Evolutionary conservation across 116 monocot species (phyloP), one percentile per base, ranked within the genome.

Genomic region (Papilionanthe hybrid): DNA sequence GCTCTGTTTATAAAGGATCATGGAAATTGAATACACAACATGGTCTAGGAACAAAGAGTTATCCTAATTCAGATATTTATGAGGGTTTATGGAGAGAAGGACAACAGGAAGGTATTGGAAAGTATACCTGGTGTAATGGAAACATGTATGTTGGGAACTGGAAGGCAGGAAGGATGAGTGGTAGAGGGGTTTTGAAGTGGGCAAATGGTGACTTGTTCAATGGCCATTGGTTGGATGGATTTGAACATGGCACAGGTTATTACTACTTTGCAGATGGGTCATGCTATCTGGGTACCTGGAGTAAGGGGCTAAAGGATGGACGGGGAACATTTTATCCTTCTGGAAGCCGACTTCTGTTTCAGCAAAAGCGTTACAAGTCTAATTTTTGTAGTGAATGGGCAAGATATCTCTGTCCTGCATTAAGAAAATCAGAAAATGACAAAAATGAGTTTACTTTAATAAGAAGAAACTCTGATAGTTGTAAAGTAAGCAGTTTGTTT

Each of bases 71-170:
- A 41, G 91, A 94, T 82, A 43, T 75, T 83, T 97, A 92, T 55
- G 94, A 97, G 55, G 97, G 97, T 30, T 79, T 80, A 55, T 97
- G 97, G 94, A 89, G 57, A 55, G 94, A 97, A 89, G 97, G 97
- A 45, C 11, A 88, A 65, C 92, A 84, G 79, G 92, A 97, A 87
- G 97, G 94, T 43, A 75, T 84, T 45, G 97, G 97, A 28, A 90
- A 78, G 41, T 94, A 91, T 48, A 84, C 75, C 55, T 97, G 97
- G 97, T 84, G 60, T 60, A 87, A 87, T 79, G 94, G 94, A 55
- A 88, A 87, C 72, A 88, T 75, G 23, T 97, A 97, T 77, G 67
- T 86, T 53, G 97, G 97, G 18, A 94, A 78, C 72, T 94, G 94
- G 97, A 94, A 91, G 73, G 71, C 82, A 72, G 97, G 97, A 47